Percentiles rank a stretch among this genome's conserved stretches.
Evolutionary conservation across 225 moss, liverwort and hornwort species (phyloP).

Genomic region (Bryoerythrophyllum caledonicum): DNA sequence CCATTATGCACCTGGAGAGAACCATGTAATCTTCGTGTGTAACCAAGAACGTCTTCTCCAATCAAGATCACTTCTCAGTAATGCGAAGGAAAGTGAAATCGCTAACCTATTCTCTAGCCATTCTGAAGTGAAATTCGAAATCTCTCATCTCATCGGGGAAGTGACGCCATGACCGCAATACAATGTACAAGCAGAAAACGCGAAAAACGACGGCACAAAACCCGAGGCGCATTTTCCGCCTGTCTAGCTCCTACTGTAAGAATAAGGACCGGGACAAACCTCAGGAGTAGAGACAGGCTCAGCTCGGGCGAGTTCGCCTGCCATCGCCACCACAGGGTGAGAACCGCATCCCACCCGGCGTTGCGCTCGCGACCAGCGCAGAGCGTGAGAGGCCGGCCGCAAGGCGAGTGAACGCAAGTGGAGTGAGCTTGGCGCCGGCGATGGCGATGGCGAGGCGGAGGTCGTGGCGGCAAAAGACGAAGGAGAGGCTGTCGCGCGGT

Average conservation of each 20-base stretch:
- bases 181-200: background rate
- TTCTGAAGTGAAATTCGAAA: background rate
- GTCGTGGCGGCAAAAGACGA: background rate
- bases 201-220: background rate
- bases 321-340: constrained; percentile 28
- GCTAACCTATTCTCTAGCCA: background rate
- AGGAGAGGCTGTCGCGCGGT: background rate
- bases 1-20: background rate
- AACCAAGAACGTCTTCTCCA: background rate
- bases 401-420: constrained; percentile 18
- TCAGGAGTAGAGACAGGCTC: constrained; percentile 50
- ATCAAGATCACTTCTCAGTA: background rate
- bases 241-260: background rate
- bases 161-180: background rate
- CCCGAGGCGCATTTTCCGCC: background rate
- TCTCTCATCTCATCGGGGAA: background rate
- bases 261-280: constrained; percentile 25
- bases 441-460: background rate
- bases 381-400: background rate
- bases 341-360: constrained; percentile 21
- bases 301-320: constrained; percentile 41
- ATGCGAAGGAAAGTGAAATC: no score
- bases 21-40: background rate
- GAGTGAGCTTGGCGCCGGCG: background rate
- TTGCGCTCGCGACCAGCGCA: constrained; percentile 6